Conservation (phyloP, 495 filamentous ascomycete genomes). For the Aspergillus bridgeri region DNA sequence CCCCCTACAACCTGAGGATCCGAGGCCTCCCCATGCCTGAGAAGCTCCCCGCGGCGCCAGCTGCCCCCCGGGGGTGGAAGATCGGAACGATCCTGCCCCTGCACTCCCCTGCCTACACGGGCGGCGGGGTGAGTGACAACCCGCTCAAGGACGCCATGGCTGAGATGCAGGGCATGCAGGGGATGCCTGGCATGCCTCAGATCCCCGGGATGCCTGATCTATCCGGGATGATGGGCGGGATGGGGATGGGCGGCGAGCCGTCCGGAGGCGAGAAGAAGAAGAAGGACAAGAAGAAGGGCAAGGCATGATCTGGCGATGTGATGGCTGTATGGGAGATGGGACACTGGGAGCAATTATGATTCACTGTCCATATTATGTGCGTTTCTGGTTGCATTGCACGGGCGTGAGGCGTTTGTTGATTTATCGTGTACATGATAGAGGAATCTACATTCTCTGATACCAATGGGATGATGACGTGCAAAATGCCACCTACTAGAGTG, state of each 20-base stretch:
- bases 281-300: slow-evolving; percentile 51
- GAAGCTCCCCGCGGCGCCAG: slow-evolving; percentile 64
- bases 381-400: slow-evolving; percentile 23
- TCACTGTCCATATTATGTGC: slow-evolving; percentile 9
- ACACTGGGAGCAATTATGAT: neutral
- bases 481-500: too few species aligned
- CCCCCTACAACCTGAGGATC: slow-evolving; percentile 62
- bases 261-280: slow-evolving; percentile 46
- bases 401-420: slow-evolving; percentile 22
- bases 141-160: slow-evolving; percentile 97
- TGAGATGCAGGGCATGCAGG: slow-evolving; percentile 70
- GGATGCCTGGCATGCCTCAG: slow-evolving; percentile 50
- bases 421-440: slow-evolving; percentile 16
- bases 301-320: slow-evolving; percentile 26
- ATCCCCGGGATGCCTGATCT: slow-evolving; percentile 43
- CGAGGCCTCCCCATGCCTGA: slow-evolving; percentile 62
- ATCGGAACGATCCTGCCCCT: slow-evolving; percentile 78
- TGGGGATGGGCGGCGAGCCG: slow-evolving; percentile 23
- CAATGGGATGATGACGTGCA: slow-evolving; percentile 2
- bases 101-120: slow-evolving; percentile 83
- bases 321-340: neutral
- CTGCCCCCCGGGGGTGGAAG: slow-evolving; percentile 90
- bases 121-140: slow-evolving; percentile 93
- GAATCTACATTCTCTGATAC: slow-evolving; percentile 18
- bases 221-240: slow-evolving; percentile 34